phyloP scores from a whole-genome alignment of 2,329 filamentous ascomycete genomes.

The Colletotrichum camelliae region DNA sequence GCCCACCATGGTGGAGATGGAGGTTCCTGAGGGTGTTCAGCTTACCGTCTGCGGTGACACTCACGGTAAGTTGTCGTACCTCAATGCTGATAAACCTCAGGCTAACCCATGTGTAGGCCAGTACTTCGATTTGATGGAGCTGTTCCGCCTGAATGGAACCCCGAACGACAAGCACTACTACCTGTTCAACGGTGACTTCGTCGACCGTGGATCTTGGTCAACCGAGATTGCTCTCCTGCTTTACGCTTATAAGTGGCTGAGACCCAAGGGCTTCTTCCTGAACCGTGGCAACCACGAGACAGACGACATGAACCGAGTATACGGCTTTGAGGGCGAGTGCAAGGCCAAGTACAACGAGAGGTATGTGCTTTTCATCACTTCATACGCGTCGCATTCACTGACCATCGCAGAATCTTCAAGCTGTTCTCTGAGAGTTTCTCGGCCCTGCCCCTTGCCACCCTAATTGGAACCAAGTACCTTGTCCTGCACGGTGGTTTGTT shows the following conservation, averaged over 20 bases:
- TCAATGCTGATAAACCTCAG: background rate
- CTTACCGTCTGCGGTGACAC: conserved; percentile 98
- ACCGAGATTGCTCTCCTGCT: conserved; percentile 93
- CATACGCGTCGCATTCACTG: background rate
- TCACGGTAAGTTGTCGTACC: conserved; percentile 66
- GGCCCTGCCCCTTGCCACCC: conserved; percentile 86
- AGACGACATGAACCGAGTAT: conserved; percentile 98
- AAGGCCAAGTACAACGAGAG: conserved; percentile 96
- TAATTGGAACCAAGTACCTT: conserved; percentile 90
- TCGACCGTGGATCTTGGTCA: conserved; percentile 97
- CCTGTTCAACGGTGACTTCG: conserved; percentile 98
- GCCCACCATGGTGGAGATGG: conserved; percentile 94
- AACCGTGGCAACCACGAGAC: conserved; percentile 99
- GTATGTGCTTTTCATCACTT: conserved; percentile 31
- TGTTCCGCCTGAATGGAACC: conserved; percentile 89
- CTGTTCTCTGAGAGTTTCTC: conserved; percentile 98
- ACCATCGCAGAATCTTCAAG: conserved; percentile 76
- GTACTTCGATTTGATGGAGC: conserved; percentile 96
- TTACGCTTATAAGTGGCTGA: conserved; percentile 96
- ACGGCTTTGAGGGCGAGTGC: conserved; percentile 98
- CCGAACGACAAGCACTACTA: conserved; percentile 90
- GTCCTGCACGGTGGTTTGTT: conserved; percentile 95
- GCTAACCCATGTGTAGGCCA: conserved; percentile 65
- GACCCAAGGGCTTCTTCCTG: conserved; percentile 86
- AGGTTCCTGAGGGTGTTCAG: conserved; percentile 76